Percentiles rank a stretch among this genome's conserved stretches.
phyloP scores from a whole-genome alignment of 2,329 filamentous ascomycete genomes.

The Paramyrothecium sp. region DNA sequence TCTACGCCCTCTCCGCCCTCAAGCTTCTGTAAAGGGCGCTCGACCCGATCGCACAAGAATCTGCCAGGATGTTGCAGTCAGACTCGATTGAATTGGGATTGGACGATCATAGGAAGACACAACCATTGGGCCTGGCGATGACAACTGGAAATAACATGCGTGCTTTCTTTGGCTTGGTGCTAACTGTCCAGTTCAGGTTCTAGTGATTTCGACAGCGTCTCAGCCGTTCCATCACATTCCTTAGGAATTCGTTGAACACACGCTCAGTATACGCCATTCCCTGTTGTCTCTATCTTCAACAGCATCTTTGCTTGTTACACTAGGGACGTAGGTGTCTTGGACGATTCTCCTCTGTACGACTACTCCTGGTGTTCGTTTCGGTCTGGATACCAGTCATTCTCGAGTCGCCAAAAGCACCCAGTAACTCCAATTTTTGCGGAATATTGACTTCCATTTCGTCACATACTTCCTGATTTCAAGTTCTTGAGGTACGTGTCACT shows the following conservation, averaged over 20 bases:
- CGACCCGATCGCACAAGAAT: too few species aligned
- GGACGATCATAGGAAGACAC: too few species aligned
- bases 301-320: slow-evolving; percentile 29
- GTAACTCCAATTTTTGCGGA: slow-evolving; percentile 24
- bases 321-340: slow-evolving; percentile 39
- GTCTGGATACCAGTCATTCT: slow-evolving; percentile 33
- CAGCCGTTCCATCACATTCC: slow-evolving; percentile 37
- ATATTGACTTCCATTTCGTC: slow-evolving; percentile 13
- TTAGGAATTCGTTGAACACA: slow-evolving; percentile 37
- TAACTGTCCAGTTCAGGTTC: slow-evolving; percentile 31
- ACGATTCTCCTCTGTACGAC: slow-evolving; percentile 33
- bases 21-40: too few species aligned
- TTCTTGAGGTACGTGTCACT: not conserved
- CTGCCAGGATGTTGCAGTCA: too few species aligned
- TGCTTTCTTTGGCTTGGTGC: slow-evolving; percentile 4
- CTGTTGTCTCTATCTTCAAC: slow-evolving; percentile 23
- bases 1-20: too few species aligned
- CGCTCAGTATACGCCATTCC: slow-evolving; percentile 25
- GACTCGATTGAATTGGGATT: too few species aligned
- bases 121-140: too few species aligned
- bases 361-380: slow-evolving; percentile 33
- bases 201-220: slow-evolving; percentile 39
- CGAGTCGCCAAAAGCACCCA: slow-evolving; percentile 25
- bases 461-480: not conserved
- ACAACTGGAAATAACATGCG: too few species aligned